Evolutionary conservation across 208 protist species (phyloP).

Genomic region (Trypanosoma cruzi): DNA sequence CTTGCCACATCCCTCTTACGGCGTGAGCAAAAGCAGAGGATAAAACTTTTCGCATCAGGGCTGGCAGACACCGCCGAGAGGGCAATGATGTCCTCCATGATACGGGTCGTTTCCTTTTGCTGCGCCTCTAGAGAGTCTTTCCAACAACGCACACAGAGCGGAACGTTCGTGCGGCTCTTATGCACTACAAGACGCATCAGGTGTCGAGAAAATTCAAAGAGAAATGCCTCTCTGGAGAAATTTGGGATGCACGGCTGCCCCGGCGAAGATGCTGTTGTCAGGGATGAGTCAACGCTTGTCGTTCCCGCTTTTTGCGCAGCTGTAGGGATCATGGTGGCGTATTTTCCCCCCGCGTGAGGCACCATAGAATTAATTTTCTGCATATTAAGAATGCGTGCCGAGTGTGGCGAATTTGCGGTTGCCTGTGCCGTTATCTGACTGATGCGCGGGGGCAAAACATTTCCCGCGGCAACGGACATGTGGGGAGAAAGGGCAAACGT

Average conservation of each 20-base stretch:
- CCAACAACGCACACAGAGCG: constrained; percentile 27
- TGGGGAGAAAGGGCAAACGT: neutral
- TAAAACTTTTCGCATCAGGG: constrained; percentile 6
- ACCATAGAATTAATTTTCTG: constrained; percentile 8
- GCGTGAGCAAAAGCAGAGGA: constrained; percentile 6
- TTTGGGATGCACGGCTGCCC: neutral
- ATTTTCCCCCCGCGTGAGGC: neutral
- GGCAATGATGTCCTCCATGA: constrained; percentile 14
- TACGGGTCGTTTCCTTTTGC: neutral
- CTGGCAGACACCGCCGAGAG: neutral
- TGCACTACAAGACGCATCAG: constrained; percentile 25
- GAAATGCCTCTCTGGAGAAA: constrained; percentile 11
- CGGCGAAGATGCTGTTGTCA: neutral
- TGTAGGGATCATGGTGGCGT: neutral
- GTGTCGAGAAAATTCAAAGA: constrained; percentile 4
- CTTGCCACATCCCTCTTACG: neutral
- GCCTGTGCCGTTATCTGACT: neutral
- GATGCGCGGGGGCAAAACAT: neutral
- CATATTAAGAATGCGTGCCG: neutral
- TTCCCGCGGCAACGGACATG: neutral
- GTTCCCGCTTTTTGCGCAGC: neutral
- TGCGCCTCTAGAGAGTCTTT: constrained; percentile 9
- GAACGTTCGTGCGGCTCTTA: constrained; percentile 14
- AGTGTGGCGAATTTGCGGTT: neutral
- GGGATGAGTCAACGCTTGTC: neutral